Evolutionary conservation across 2,329 filamentous ascomycete species (phyloP).

Genomic region (Aspergillus hiratsukae): DNA sequence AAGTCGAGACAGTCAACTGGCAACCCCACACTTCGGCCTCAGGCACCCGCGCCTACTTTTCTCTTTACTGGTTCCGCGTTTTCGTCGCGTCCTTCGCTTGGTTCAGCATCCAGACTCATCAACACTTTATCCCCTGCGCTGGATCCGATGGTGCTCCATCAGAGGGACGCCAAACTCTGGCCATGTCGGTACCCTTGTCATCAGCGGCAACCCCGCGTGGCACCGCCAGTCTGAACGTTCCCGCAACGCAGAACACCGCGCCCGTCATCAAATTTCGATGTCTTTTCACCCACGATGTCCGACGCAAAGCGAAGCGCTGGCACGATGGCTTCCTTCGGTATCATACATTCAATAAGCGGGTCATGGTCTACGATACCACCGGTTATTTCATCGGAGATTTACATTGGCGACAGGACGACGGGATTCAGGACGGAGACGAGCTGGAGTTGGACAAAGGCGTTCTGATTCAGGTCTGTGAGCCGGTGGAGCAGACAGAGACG

Average conservation of each 20-base stretch:
- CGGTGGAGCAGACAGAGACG: constrained; percentile 66
- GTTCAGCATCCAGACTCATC: not conserved
- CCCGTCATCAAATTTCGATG: constrained; percentile 77
- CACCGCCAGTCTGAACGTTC: constrained; percentile 35
- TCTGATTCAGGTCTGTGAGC: constrained; percentile 76
- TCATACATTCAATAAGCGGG: constrained; percentile 83
- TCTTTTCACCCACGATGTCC: constrained; percentile 80
- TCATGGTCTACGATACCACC: constrained; percentile 84
- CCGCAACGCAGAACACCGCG: constrained; percentile 61
- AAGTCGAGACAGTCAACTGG: not conserved
- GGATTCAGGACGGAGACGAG: constrained; percentile 78
- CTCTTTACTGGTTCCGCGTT: not conserved
- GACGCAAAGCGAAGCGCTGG: constrained; percentile 86
- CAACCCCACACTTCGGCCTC: not conserved
- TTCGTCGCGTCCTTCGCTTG: not conserved
- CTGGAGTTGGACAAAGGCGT: constrained; percentile 71
- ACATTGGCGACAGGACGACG: constrained; percentile 67
- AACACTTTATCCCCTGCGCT: not conserved
- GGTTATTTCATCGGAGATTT: constrained; percentile 79
- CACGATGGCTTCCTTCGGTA: constrained; percentile 85
- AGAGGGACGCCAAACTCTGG: constrained; percentile 8
- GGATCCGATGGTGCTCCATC: constrained; percentile 9
- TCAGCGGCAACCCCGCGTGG: constrained; percentile 21
- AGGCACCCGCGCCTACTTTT: not conserved
- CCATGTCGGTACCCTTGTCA: constrained; percentile 23